These are phyloP conservation scores for Xenoacremonium recifei DNA, from an alignment of 2,329 filamentous ascomycete species.

Conservation along the genomic window DNA sequence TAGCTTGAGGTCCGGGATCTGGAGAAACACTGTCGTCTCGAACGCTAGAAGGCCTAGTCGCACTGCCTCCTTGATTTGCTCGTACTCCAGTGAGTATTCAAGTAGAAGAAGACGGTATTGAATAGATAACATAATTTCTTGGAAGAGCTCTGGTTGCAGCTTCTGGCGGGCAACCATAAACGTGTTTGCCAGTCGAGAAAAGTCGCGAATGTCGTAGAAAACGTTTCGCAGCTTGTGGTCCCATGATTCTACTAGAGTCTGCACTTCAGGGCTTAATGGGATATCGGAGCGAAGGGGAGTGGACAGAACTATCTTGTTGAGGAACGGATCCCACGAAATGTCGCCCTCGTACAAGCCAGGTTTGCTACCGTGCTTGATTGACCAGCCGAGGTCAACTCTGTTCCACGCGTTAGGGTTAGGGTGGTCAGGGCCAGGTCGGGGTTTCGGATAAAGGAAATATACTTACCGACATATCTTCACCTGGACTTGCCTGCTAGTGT, in stretches of 20 bases:
- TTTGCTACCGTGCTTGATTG: slow-evolving; percentile 22
- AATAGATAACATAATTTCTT: slow-evolving; percentile 28
- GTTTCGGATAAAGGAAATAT: background rate
- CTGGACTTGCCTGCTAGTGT: slow-evolving; percentile 23
- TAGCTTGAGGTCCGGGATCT: slow-evolving; percentile 16
- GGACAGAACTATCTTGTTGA: slow-evolving; percentile 1
- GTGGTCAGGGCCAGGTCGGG: no score
- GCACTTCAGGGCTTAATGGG: slow-evolving; percentile 2
- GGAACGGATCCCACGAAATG: slow-evolving; percentile 18
- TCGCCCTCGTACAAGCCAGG: slow-evolving; percentile 19
- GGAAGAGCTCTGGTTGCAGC: slow-evolving; percentile 24
- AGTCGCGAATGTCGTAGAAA: slow-evolving; percentile 30
- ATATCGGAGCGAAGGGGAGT: background rate
- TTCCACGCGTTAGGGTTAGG: background rate
- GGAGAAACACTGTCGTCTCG: slow-evolving; percentile 26
- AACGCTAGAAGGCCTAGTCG: slow-evolving; percentile 30
- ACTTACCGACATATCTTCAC: slow-evolving; percentile 29
- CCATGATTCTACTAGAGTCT: slow-evolving; percentile 9
- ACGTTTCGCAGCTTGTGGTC: slow-evolving; percentile 24
- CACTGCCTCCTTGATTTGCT: slow-evolving; percentile 18
- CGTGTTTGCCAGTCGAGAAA: slow-evolving; percentile 24
- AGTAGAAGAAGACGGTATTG: slow-evolving; percentile 30
- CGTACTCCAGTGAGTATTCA: slow-evolving; percentile 9
- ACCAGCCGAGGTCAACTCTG: slow-evolving; percentile 28
- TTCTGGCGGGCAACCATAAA: slow-evolving; percentile 18